Evolutionary conservation across 2,329 filamentous ascomycete species (phyloP).

Genomic region (Juglanconis oblonga): DNA sequence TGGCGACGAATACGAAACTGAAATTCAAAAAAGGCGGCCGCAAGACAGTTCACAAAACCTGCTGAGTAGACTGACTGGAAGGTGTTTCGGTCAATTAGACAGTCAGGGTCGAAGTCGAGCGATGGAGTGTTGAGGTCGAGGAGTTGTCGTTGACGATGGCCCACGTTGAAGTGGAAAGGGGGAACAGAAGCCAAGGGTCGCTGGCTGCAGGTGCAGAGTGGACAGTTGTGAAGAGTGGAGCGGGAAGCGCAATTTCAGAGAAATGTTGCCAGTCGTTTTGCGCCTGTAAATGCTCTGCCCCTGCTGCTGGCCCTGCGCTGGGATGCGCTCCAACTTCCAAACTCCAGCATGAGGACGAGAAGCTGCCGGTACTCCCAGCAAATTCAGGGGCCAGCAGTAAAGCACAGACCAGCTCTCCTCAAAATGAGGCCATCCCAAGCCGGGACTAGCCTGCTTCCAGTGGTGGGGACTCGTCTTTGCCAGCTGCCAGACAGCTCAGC

Average conservation of each 20-base stretch:
- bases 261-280: conserved; percentile 5
- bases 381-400: conserved; percentile 3
- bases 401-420: not conserved
- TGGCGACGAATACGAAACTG: not conserved
- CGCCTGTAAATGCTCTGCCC: not conserved
- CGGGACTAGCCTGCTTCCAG: conserved; percentile 1
- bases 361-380: not conserved
- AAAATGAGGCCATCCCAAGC: not conserved
- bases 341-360: not conserved
- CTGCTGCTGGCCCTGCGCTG: not conserved
- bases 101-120: not conserved
- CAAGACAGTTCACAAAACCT: not conserved
- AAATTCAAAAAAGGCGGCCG: not conserved
- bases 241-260: conserved; percentile 17
- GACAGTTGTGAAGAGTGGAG: conserved; percentile 11
- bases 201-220: conserved; percentile 1
- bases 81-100: not conserved
- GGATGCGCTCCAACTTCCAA: not conserved
- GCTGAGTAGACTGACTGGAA: conserved; percentile 5
- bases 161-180: conserved; percentile 17
- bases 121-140: not conserved
- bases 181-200: conserved; percentile 17
- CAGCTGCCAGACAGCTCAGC: not conserved
- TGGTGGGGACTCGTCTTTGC: not conserved
- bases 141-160: conserved; percentile 8